A percentile compares a stretch with the other conserved stretches of the same genome.
These are phyloP conservation scores for Termitomyces sp. DNA, from an alignment of 768 basidiomycete species.

Conservation along the genomic window DNA sequence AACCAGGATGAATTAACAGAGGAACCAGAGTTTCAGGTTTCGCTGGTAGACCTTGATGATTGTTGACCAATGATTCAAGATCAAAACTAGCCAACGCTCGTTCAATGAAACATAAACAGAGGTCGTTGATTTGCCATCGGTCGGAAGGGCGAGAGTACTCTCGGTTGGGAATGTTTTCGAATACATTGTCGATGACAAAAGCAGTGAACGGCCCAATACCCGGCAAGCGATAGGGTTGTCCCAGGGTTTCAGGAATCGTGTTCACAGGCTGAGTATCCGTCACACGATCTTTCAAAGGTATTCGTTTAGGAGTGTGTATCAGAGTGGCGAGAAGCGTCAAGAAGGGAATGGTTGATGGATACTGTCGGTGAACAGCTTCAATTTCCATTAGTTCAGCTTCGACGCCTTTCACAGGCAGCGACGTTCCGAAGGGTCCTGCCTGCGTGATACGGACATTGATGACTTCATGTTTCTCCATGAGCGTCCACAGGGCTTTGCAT, in stretches of 20 bases:
- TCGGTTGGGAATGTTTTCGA: conserved; percentile 67
- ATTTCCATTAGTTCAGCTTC: conserved; percentile 86
- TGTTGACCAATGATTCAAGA: conserved; percentile 62
- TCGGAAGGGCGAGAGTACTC: conserved; percentile 75
- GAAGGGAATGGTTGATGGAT: conserved; percentile 89
- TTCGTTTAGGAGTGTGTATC: conserved; percentile 75
- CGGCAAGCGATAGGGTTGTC: conserved; percentile 73
- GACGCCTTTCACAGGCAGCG: conserved; percentile 65
- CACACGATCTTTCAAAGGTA: conserved; percentile 55
- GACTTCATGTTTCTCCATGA: conserved; percentile 82
- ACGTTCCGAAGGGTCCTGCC: conserved; percentile 32
- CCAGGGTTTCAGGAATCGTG: conserved; percentile 76
- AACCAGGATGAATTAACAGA: conserved; percentile 76
- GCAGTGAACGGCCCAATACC: conserved; percentile 77
- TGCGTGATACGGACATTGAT: conserved; percentile 61
- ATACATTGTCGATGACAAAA: conserved; percentile 91
- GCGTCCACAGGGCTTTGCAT: conserved; percentile 75
- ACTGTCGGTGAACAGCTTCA: conserved; percentile 71
- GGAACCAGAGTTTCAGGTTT: conserved; percentile 50
- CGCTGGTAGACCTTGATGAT: conserved; percentile 45
- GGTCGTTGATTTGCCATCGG: conserved; percentile 82
- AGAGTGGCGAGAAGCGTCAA: conserved; percentile 76
- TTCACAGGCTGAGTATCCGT: conserved; percentile 56
- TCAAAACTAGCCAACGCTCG: conserved; percentile 78
- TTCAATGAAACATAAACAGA: conserved; percentile 82